These are phyloP conservation scores for Apophysomyces variabilis DNA, from an alignment of 371 early-diverging fungal genomes.

Conservation along the genomic window DNA sequence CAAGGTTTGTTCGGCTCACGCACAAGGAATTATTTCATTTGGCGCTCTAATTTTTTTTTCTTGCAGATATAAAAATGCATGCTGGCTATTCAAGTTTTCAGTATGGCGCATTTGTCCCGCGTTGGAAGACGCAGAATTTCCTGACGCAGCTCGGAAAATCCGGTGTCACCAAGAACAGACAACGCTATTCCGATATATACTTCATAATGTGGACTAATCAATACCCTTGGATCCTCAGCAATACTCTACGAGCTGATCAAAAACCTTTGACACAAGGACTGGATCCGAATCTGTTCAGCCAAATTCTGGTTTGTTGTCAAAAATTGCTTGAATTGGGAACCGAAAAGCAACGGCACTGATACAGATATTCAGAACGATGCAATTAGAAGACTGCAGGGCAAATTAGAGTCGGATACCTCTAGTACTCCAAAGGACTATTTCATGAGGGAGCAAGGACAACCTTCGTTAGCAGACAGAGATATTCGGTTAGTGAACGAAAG, in stretches of 20 bases:
- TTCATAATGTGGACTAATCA: conserved; percentile 72
- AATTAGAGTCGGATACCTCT: conserved; percentile 45
- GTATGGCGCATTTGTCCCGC: conserved; percentile 55
- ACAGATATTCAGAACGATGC: conserved; percentile 54
- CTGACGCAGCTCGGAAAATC: conserved; percentile 59
- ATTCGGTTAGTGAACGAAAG: conserved; percentile 31
- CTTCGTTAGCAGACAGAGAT: conserved; percentile 51
- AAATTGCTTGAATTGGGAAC: background rate
- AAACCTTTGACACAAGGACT: conserved; percentile 16
- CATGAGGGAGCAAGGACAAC: conserved; percentile 51
- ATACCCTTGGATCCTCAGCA: conserved; percentile 65
- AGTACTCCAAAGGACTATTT: conserved; percentile 57
- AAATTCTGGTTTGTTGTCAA: conserved; percentile 14
- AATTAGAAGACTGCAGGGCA: conserved; percentile 49
- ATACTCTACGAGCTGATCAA: conserved; percentile 37
- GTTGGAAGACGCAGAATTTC: conserved; percentile 53
- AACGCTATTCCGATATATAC: conserved; percentile 61
- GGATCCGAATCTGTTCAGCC: conserved; percentile 16
- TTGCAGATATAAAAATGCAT: conserved; percentile 46
- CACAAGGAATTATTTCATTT: too few species aligned
- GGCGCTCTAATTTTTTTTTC: background rate
- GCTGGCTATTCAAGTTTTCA: conserved; percentile 58
- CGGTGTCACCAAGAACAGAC: conserved; percentile 52
- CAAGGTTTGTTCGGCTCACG: conserved; percentile 32
- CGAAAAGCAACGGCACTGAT: background rate